These are phyloP conservation scores for Adansonia rubrostipa DNA, from an alignment of 441 rosid genomes.

Conservation along the genomic window DNA sequence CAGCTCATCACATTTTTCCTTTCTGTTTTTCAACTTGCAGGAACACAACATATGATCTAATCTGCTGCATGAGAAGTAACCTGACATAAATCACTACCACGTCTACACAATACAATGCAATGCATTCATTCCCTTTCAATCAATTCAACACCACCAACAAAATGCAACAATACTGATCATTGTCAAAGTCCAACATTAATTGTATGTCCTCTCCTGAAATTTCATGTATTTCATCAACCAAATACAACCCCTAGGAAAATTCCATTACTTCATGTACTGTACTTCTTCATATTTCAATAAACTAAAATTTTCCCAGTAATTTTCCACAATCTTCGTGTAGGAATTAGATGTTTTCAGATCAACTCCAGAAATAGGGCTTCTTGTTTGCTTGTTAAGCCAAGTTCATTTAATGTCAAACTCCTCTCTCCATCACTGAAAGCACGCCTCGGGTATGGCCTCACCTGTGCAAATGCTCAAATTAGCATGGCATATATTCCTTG, in stretches of 20 bases:
- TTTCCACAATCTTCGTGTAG: conserved; percentile 27
- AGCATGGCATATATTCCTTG: background rate
- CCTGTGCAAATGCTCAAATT: conserved; percentile 53
- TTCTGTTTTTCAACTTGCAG: background rate
- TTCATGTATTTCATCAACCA: conserved; percentile 29
- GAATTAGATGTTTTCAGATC: conserved; percentile 39
- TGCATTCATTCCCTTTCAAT: background rate
- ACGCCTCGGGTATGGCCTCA: conserved; percentile 95
- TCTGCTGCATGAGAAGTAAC: background rate
- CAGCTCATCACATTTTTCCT: background rate
- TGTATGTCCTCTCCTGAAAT: conserved; percentile 22
- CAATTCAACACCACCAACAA: conserved; percentile 24
- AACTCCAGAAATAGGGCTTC: conserved; percentile 95
- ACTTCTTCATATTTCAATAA: conserved; percentile 24
- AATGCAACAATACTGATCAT: conserved; percentile 21
- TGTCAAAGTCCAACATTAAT: conserved; percentile 11
- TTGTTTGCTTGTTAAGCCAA: conserved; percentile 89
- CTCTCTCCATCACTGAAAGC: conserved; percentile 82
- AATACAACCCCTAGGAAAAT: conserved; percentile 31
- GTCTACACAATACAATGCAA: conserved; percentile 25
- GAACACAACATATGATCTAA: background rate
- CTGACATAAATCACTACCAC: conserved; percentile 9
- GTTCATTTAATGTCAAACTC: conserved; percentile 66
- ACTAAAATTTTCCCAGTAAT: conserved; percentile 23
- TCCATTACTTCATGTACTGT: conserved; percentile 15